Evolutionary conservation across 352 stramenopile genomes (phyloP).

Genomic region (Phytophthora boehmeriae): DNA sequence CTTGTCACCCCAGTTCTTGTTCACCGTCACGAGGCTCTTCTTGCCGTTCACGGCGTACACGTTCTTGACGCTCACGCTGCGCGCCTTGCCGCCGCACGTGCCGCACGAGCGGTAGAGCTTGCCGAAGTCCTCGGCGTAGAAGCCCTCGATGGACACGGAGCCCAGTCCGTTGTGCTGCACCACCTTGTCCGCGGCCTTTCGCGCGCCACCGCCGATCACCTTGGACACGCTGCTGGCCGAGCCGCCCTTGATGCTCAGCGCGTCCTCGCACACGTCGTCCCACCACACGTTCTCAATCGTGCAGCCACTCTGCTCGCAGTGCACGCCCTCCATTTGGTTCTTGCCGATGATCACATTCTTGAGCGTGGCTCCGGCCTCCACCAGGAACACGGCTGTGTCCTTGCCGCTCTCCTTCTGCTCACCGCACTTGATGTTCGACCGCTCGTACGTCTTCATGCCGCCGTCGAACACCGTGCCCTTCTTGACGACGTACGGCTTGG

Average conservation of each 20-base stretch:
- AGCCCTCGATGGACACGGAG: background rate
- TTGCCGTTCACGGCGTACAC: constrained; percentile 1
- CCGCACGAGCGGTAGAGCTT: constrained; percentile 6
- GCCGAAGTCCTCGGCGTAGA: constrained; percentile 33
- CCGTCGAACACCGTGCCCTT: background rate
- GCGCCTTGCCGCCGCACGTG: constrained; percentile 21
- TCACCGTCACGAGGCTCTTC: constrained; percentile 1
- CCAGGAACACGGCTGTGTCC: background rate
- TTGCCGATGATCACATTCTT: constrained; percentile 6
- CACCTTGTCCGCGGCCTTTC: background rate
- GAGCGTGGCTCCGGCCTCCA: background rate
- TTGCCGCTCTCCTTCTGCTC: constrained; percentile 1
- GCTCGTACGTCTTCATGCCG: background rate
- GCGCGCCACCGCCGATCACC: background rate
- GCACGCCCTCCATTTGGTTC: constrained; percentile 3
- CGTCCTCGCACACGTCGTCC: constrained; percentile 1
- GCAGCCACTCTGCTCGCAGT: constrained; percentile 3
- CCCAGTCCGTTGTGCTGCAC: constrained; percentile 2
- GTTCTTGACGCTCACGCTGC: constrained; percentile 23
- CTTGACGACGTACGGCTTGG: background rate
- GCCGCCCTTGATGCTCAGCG: constrained; percentile 1
- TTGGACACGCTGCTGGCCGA: constrained; percentile 1
- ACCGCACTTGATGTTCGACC: background rate
- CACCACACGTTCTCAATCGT: constrained; percentile 3
- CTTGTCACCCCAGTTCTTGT: background rate